A percentile compares a stretch with the other conserved stretches of the same genome.
Evolutionary conservation across 176 grass and related monocot genomes (phyloP).

Genomic region (Zoysia pacifica): DNA sequence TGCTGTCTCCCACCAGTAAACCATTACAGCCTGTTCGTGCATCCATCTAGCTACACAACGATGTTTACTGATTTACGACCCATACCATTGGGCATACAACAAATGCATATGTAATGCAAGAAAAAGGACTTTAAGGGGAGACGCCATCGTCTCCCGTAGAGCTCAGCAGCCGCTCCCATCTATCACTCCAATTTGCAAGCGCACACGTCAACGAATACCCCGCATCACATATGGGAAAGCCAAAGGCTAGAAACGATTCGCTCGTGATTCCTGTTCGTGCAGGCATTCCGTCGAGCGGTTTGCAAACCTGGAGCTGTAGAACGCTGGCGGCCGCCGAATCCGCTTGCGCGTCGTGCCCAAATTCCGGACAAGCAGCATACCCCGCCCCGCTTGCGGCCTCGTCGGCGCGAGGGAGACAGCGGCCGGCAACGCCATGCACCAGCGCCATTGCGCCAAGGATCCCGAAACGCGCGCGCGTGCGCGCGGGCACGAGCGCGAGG

Average conservation of each 20-base stretch:
- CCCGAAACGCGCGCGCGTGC: neutral
- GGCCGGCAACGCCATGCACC: constrained; percentile 25
- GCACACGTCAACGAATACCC: neutral
- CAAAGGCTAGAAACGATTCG: neutral
- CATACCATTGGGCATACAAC: neutral
- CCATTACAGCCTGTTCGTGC: neutral
- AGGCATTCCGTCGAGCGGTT: constrained; percentile 52
- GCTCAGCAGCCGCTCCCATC: constrained; percentile 58
- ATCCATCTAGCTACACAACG: neutral
- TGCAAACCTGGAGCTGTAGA: constrained; percentile 50
- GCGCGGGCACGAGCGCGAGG: neutral
- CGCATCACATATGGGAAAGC: neutral
- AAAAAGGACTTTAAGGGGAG: constrained; percentile 40
- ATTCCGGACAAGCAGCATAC: neutral
- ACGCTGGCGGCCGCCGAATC: neutral
- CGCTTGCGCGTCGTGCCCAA: neutral
- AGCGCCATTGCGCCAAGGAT: neutral
- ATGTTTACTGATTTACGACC: neutral
- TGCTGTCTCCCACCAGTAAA: neutral
- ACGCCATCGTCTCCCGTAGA: constrained; percentile 47
- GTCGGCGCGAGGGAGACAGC: neutral
- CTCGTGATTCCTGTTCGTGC: too few species aligned
- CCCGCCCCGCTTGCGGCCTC: neutral
- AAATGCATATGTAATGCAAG: neutral
- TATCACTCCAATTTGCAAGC: constrained; percentile 62